Evolutionary conservation across 2,329 filamentous ascomycete species (phyloP).

Genomic region (Aspergillus thermomutatus): DNA sequence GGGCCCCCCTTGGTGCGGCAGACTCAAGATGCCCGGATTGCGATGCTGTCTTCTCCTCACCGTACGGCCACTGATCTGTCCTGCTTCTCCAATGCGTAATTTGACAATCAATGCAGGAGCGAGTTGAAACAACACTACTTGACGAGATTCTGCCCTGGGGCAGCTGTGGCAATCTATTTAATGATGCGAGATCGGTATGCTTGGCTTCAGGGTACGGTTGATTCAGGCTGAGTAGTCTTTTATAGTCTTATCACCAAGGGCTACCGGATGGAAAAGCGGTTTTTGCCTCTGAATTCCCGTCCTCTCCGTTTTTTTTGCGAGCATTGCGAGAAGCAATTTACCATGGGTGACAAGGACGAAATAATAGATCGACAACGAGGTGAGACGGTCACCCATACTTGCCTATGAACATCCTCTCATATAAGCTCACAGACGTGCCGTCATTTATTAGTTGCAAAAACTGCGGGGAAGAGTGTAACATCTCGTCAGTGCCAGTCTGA

Average conservation of each 20-base stretch:
- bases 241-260: slow-evolving; percentile 29
- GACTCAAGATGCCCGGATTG: slow-evolving; percentile 27
- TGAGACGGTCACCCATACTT: slow-evolving; percentile 3
- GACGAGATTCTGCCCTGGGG: slow-evolving; percentile 26
- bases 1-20: slow-evolving; percentile 13
- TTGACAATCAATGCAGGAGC: slow-evolving; percentile 12
- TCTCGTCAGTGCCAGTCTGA: slow-evolving; percentile 14
- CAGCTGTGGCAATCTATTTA: slow-evolving; percentile 27
- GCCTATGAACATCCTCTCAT: slow-evolving; percentile 1
- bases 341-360: slow-evolving; percentile 17
- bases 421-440: slow-evolving; percentile 8
- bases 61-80: slow-evolving; percentile 12
- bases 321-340: slow-evolving; percentile 24
- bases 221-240: not conserved
- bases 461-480: slow-evolving; percentile 21
- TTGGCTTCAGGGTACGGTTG: not conserved
- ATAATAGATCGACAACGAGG: slow-evolving; percentile 14
- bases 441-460: slow-evolving; percentile 17
- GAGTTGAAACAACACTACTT: slow-evolving; percentile 28
- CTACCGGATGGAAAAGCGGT: slow-evolving; percentile 28
- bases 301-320: slow-evolving; percentile 26
- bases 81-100: not conserved
- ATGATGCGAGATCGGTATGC: slow-evolving; percentile 30
- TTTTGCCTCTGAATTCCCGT: slow-evolving; percentile 23
- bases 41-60: slow-evolving; percentile 28